Conservation (phyloP, 495 filamentous ascomycete genomes). For the Trichoderma orchidacearum region DNA sequence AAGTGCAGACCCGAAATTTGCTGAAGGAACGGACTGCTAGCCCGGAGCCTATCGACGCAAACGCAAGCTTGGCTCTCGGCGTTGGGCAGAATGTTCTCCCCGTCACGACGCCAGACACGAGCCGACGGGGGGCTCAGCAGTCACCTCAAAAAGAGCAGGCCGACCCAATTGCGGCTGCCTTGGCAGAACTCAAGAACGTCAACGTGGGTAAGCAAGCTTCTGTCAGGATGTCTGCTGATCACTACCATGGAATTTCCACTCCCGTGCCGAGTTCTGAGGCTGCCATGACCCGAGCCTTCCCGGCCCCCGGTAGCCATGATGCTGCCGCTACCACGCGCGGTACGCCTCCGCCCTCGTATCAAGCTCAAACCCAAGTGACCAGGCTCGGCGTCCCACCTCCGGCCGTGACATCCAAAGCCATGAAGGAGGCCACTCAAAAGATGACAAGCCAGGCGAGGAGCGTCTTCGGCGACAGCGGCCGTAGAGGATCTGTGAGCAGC, state of each 20-base stretch:
- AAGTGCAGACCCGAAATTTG: conserved; percentile 14
- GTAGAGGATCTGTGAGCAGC: conserved; percentile 22
- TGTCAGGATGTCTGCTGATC: conserved; percentile 77
- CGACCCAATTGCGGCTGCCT: conserved; percentile 84
- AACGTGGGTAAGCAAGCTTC: conserved; percentile 49
- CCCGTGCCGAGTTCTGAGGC: conserved; percentile 47
- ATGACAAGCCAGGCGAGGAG: conserved; percentile 72
- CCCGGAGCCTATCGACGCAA: conserved; percentile 85
- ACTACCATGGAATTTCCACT: conserved; percentile 80
- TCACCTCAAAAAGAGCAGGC: conserved; percentile 17
- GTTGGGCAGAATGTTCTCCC: conserved; percentile 95
- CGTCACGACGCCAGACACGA: conserved; percentile 66
- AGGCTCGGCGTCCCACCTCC: conserved; percentile 82
- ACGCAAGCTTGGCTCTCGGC: conserved; percentile 89
- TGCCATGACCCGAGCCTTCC: conserved; percentile 21
- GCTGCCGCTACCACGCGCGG: conserved; percentile 41
- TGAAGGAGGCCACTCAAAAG: conserved; percentile 84
- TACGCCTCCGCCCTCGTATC: conserved; percentile 77
- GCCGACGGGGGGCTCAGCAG: neutral
- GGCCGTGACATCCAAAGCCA: conserved; percentile 79
- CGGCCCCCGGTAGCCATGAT: conserved; percentile 34
- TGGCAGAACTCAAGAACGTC: conserved; percentile 84
- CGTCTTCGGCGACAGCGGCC: conserved; percentile 49
- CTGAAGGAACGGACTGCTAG: conserved; percentile 31
- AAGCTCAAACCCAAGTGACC: conserved; percentile 44